phyloP scores from a whole-genome alignment of 176 grass and related monocot species.

The Eleusine coracana region DNA sequence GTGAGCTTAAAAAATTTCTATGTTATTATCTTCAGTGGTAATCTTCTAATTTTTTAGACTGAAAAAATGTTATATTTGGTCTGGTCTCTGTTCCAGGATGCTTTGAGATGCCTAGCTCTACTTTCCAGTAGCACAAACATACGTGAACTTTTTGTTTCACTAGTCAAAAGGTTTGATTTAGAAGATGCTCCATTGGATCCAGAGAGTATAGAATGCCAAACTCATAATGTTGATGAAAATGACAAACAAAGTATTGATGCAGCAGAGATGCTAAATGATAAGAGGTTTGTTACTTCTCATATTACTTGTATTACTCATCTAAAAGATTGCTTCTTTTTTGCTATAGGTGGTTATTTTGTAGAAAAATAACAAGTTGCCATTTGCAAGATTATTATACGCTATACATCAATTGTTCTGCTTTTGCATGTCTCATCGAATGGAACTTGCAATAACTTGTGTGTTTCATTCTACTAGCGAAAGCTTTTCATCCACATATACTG shows the following conservation, averaged over 20 bases:
- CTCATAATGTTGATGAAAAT: constrained; percentile 38
- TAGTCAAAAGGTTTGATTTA: constrained; percentile 68
- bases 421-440: constrained; percentile 45
- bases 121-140: constrained; percentile 62
- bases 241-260: constrained; percentile 43
- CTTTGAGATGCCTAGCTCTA: constrained; percentile 68
- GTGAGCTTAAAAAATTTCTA: background rate
- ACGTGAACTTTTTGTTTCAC: constrained; percentile 69
- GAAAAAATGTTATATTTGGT: constrained; percentile 18
- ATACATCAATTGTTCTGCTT: constrained; percentile 26
- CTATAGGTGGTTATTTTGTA: constrained; percentile 23
- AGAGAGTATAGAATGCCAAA: constrained; percentile 55
- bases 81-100: constrained; percentile 53
- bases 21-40: constrained; percentile 9
- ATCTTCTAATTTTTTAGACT: background rate
- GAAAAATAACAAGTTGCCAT: constrained; percentile 7
- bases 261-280: constrained; percentile 43
- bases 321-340: constrained; percentile 24
- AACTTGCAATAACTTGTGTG: constrained; percentile 40
- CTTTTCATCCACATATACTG: constrained; percentile 26
- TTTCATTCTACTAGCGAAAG: constrained; percentile 36
- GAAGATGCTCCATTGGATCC: constrained; percentile 48
- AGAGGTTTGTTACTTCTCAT: constrained; percentile 50
- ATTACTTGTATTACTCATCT: constrained; percentile 30
- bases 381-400: constrained; percentile 14